Evolutionary conservation across 192 early-diverging fungal genomes (phyloP).

Genomic region (Coemansia sp.): DNA sequence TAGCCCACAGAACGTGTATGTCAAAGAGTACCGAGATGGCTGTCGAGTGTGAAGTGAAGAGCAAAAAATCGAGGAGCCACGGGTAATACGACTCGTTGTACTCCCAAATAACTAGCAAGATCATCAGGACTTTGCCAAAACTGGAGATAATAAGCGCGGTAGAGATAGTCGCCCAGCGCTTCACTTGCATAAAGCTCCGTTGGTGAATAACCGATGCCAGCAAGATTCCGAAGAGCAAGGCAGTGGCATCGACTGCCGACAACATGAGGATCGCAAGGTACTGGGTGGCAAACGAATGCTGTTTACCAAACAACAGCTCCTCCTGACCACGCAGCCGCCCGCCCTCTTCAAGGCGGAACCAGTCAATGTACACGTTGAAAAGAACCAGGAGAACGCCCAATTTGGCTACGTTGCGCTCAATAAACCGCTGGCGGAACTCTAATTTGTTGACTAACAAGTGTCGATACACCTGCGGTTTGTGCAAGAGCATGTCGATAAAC

Average conservation of each 20-base stretch:
- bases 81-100: slow-evolving; percentile 81
- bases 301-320: slow-evolving; percentile 66
- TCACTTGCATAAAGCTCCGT: slow-evolving; percentile 23
- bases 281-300: slow-evolving; percentile 64
- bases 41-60: slow-evolving; percentile 75
- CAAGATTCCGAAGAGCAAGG: slow-evolving; percentile 35
- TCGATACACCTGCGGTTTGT: slow-evolving; percentile 83
- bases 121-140: slow-evolving; percentile 85
- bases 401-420: slow-evolving; percentile 70
- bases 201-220: slow-evolving; percentile 41
- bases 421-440: slow-evolving; percentile 50
- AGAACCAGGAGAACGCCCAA: slow-evolving; percentile 79
- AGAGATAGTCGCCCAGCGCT: slow-evolving; percentile 44
- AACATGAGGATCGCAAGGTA: slow-evolving; percentile 77
- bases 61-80: slow-evolving; percentile 77
- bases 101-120: slow-evolving; percentile 92
- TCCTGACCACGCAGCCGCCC: slow-evolving; percentile 49
- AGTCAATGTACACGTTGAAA: slow-evolving; percentile 94
- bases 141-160: slow-evolving; percentile 79
- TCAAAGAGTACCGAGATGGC: slow-evolving; percentile 62
- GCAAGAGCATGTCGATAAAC: slow-evolving; percentile 91
- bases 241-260: slow-evolving; percentile 60
- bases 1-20: slow-evolving; percentile 38
- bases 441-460: slow-evolving; percentile 86
- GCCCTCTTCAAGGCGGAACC: slow-evolving; percentile 84